A percentile compares a stretch with the other conserved stretches of the same genome.
Evolutionary conservation across 2,329 filamentous ascomycete species (phyloP).

Genomic region (Talaromyces marneffei): DNA sequence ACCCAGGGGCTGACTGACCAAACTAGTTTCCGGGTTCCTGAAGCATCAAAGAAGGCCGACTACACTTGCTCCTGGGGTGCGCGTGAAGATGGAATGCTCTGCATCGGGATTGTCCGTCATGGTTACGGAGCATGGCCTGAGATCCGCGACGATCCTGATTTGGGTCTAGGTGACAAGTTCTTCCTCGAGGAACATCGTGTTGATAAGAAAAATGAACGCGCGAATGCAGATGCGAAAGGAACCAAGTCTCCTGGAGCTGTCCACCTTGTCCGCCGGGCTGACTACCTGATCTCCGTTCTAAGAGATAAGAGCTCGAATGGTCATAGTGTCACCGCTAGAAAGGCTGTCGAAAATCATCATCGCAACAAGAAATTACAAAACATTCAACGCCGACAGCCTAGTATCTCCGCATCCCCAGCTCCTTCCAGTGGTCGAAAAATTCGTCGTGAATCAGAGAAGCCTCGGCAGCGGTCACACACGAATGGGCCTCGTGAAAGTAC

Average conservation of each 20-base stretch:
- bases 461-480: slow-evolving; percentile 37
- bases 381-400: slow-evolving; percentile 28
- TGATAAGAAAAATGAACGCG: slow-evolving; percentile 88
- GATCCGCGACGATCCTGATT: slow-evolving; percentile 84
- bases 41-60: slow-evolving; percentile 85
- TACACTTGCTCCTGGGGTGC: slow-evolving; percentile 91
- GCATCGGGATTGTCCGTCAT: slow-evolving; percentile 85
- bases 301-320: slow-evolving; percentile 76
- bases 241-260: slow-evolving; percentile 91
- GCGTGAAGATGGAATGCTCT: slow-evolving; percentile 93
- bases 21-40: slow-evolving; percentile 75
- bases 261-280: slow-evolving; percentile 87
- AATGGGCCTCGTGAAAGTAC: slow-evolving; percentile 38
- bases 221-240: slow-evolving; percentile 52
- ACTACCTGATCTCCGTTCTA: slow-evolving; percentile 91
- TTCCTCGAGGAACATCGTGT: slow-evolving; percentile 98
- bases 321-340: slow-evolving; percentile 60
- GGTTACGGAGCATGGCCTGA: slow-evolving; percentile 94
- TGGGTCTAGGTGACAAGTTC: slow-evolving; percentile 82
- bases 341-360: slow-evolving; percentile 85
- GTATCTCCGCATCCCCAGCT: slow-evolving; percentile 43
- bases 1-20: slow-evolving; percentile 62
- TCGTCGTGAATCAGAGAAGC: slow-evolving; percentile 38
- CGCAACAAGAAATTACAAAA: slow-evolving; percentile 69
- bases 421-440: slow-evolving; percentile 38